Percentiles rank a stretch among this genome's conserved stretches.
phyloP scores from a whole-genome alignment of 176 grass and related monocot species.

The Typha latifolia region DNA sequence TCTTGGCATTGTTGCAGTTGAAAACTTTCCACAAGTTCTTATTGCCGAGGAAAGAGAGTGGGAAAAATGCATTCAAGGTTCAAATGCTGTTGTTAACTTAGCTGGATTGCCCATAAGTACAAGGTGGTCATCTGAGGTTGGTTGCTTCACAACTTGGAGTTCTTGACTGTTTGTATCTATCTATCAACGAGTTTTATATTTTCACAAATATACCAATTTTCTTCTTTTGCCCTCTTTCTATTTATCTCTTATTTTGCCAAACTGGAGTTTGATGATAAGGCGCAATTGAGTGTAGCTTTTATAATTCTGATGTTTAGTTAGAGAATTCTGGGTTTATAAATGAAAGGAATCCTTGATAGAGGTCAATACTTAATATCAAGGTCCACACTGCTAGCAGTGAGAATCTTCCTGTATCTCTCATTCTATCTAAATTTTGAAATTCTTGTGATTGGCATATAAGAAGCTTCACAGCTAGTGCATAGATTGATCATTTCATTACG shows the following conservation, averaged over 20 bases:
- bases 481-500: not conserved
- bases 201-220: not conserved
- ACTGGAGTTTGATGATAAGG: no score
- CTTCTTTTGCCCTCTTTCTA: not conserved
- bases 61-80: constrained; percentile 43
- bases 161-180: not conserved
- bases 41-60: constrained; percentile 69
- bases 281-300: not conserved
- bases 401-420: no score
- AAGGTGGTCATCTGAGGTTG: constrained; percentile 80
- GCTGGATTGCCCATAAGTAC: constrained; percentile 93
- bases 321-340: not conserved
- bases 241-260: no score
- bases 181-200: not conserved
- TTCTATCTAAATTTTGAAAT: not conserved
- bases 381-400: no score
- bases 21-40: constrained; percentile 43
- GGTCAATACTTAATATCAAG: no score
- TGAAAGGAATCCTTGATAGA: not conserved
- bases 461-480: not conserved
- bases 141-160: constrained; percentile 6
- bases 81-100: constrained; percentile 79
- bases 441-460: not conserved
- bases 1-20: constrained; percentile 29
- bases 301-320: not conserved